Evolutionary conservation across 2,329 filamentous ascomycete species (phyloP).

Genomic region (Nannizzia gypsea): DNA sequence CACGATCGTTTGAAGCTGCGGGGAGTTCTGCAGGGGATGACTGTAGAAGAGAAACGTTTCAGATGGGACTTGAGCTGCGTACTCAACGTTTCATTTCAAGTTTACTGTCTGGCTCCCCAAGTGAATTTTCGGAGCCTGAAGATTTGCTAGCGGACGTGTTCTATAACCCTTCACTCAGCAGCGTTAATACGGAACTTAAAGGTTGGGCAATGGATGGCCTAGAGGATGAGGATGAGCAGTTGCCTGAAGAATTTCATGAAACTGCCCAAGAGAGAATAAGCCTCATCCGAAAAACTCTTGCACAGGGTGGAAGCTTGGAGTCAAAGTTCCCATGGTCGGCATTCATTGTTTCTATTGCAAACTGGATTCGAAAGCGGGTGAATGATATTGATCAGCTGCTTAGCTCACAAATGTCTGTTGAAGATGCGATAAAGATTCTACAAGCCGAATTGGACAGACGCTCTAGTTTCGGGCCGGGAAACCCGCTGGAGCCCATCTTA

Average conservation of each 20-base stretch:
- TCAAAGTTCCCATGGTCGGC: constrained; percentile 39
- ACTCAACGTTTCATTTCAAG: constrained; percentile 12
- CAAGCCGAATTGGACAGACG: constrained; percentile 22
- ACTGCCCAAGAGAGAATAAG: constrained; percentile 6
- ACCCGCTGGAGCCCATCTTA: background rate
- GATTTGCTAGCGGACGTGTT: constrained; percentile 9
- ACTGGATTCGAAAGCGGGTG: constrained; percentile 38
- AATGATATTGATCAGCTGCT: constrained; percentile 37
- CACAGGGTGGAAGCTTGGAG: background rate
- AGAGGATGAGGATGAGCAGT: constrained; percentile 5
- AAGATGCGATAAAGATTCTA: constrained; percentile 18
- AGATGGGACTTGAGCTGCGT: constrained; percentile 13
- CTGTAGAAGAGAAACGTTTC: constrained; percentile 3
- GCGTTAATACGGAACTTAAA: constrained; percentile 4
- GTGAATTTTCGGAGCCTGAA: background rate
- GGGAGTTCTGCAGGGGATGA: background rate
- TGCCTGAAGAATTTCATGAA: constrained; percentile 7
- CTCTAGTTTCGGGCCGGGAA: constrained; percentile 17
- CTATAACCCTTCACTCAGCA: background rate
- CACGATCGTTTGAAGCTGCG: background rate
- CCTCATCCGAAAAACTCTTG: background rate
- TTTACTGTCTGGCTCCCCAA: background rate
- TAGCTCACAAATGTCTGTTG: constrained; percentile 32
- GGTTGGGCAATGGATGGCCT: constrained; percentile 13
- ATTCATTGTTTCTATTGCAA: constrained; percentile 35